Evolutionary conservation across 2,329 filamentous ascomycete species (phyloP).

Genomic region (Allantophomopsis cytisporea): DNA sequence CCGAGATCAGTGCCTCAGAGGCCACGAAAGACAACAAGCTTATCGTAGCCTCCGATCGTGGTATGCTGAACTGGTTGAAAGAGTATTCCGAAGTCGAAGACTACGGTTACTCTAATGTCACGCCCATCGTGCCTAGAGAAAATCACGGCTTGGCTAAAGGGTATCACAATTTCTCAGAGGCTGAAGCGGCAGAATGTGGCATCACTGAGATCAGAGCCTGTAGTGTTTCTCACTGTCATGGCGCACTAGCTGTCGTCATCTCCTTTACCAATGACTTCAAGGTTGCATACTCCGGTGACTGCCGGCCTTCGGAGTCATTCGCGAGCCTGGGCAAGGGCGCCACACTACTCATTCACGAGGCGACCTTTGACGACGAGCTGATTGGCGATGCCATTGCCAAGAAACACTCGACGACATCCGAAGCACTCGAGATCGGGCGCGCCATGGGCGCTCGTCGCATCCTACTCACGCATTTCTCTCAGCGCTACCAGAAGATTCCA

Average conservation of each 20-base stretch:
- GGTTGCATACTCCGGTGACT: conserved; percentile 89
- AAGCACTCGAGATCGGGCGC: conserved; percentile 67
- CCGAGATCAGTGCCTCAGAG: conserved; percentile 19
- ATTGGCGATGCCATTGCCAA: conserved; percentile 67
- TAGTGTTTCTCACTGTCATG: conserved; percentile 65
- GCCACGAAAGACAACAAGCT: conserved; percentile 33
- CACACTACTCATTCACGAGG: conserved; percentile 86
- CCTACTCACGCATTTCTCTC: conserved; percentile 87
- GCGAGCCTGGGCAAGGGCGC: conserved; percentile 56
- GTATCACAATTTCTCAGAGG: conserved; percentile 21
- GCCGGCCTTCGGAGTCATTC: conserved; percentile 63
- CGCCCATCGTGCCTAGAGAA: conserved; percentile 9
- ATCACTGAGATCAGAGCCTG: conserved; percentile 55
- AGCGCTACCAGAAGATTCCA: conserved; percentile 54
- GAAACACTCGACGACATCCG: conserved; percentile 78
- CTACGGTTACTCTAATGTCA: conserved; percentile 46
- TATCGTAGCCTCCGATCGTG: conserved; percentile 52
- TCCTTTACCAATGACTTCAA: conserved; percentile 73
- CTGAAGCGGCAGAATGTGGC: conserved; percentile 37
- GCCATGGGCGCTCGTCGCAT: conserved; percentile 70
- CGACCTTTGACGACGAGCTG: conserved; percentile 87
- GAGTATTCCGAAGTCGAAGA: conserved; percentile 74
- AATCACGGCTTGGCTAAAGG: too few species aligned
- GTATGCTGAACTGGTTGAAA: conserved; percentile 63
- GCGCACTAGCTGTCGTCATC: conserved; percentile 62